phyloP scores from a whole-genome alignment of 441 rosid species.

The Euphorbia schlechtendalii region DNA sequence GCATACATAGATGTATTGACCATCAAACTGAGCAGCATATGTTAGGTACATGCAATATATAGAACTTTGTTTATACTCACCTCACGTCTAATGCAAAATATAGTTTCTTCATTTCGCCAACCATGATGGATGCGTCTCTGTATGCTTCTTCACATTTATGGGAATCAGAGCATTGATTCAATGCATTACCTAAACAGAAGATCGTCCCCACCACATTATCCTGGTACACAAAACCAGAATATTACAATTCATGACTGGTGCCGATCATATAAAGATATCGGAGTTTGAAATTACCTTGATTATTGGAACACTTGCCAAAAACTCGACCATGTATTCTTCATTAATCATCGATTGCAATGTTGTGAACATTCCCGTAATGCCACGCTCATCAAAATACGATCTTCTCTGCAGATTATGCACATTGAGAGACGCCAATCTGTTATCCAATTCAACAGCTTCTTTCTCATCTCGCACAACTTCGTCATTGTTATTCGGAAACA shows the following conservation, averaged over 20 bases:
- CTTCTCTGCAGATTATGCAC: background rate
- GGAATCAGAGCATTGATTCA: background rate
- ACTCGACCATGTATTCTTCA: background rate
- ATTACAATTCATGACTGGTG: no score
- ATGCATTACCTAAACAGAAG: slow-evolving; percentile 13
- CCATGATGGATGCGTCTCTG: slow-evolving; percentile 16
- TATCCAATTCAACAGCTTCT: background rate
- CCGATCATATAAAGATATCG: background rate
- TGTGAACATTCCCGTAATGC: slow-evolving; percentile 14
- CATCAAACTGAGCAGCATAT: background rate
- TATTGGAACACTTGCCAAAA: slow-evolving; percentile 4
- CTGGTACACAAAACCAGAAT: slow-evolving; percentile 17
- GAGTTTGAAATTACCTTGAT: slow-evolving; percentile 17
- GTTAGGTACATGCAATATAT: background rate
- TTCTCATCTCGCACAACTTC: background rate
- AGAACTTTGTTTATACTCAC: slow-evolving; percentile 17
- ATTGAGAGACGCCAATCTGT: background rate
- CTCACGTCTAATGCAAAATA: slow-evolving; percentile 17
- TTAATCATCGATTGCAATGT: background rate
- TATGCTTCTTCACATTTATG: background rate
- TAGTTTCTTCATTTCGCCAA: slow-evolving; percentile 23
- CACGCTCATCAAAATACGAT: background rate
- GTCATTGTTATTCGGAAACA: slow-evolving; percentile 20
- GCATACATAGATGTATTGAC: background rate
- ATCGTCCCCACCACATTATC: slow-evolving; percentile 10